A percentile compares a stretch with the other conserved stretches of the same genome.
Conservation (phyloP, 1,284 basidiomycete species). For the Somion occarium region DNA sequence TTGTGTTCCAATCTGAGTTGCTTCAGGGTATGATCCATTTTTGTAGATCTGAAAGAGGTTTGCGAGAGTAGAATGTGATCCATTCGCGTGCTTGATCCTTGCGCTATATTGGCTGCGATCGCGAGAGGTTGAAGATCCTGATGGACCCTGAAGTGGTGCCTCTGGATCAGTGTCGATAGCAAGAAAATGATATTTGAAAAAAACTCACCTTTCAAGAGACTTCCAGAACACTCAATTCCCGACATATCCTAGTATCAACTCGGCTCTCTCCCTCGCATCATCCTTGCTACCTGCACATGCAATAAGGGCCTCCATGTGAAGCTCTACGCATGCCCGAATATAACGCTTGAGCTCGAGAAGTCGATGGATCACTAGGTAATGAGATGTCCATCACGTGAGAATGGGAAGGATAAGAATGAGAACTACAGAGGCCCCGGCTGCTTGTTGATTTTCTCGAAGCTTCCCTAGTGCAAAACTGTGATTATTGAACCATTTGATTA, state of each 20-base stretch:
- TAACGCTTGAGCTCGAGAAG: slow-evolving; percentile 11
- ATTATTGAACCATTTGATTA: slow-evolving; percentile 22
- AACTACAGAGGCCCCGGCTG: too few species aligned
- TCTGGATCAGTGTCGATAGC: neutral
- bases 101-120: slow-evolving; percentile 31
- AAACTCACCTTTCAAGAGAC: slow-evolving; percentile 9
- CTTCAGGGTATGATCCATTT: slow-evolving; percentile 15
- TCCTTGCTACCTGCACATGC: slow-evolving; percentile 10
- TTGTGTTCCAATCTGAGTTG: slow-evolving; percentile 20
- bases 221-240: slow-evolving; percentile 23
- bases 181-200: neutral
- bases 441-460: neutral
- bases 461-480: slow-evolving; percentile 7
- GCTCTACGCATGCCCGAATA: slow-evolving; percentile 13
- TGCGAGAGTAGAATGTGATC: slow-evolving; percentile 32
- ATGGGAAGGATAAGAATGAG: slow-evolving; percentile 14
- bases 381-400: slow-evolving; percentile 14
- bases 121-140: slow-evolving; percentile 2
- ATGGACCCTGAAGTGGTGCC: neutral
- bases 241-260: slow-evolving; percentile 23
- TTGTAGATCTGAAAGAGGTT: slow-evolving; percentile 19
- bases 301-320: slow-evolving; percentile 10
- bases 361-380: slow-evolving; percentile 9
- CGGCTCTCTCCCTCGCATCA: slow-evolving; percentile 22
- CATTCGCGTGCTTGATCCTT: slow-evolving; percentile 27